phyloP scores from a whole-genome alignment of 202 grass and related monocot genomes.

The Panicum virgatum region DNA sequence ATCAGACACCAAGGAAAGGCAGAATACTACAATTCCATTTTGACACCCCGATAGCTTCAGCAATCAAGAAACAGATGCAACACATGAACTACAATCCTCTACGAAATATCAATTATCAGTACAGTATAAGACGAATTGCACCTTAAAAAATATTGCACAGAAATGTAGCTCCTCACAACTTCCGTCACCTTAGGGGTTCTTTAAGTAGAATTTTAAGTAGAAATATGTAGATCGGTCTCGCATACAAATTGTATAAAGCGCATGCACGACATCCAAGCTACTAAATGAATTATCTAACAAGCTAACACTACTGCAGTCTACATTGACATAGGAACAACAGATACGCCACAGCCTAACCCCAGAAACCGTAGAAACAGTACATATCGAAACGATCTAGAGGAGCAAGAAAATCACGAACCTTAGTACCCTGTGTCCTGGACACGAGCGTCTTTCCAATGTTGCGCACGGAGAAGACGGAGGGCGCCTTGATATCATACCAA shows the following conservation, averaged over 20 bases:
- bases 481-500: constrained; percentile 98
- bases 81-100: neutral
- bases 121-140: neutral
- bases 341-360: too few species aligned
- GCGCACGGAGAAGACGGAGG: constrained; percentile 60
- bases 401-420: constrained; percentile 38
- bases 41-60: neutral
- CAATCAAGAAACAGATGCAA: neutral
- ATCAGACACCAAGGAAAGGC: neutral
- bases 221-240: neutral
- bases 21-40: neutral
- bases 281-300: neutral
- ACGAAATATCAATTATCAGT: neutral
- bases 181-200: neutral
- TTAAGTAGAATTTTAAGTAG: too few species aligned
- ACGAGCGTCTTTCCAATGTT: constrained; percentile 90
- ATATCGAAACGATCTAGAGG: neutral
- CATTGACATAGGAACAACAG: too few species aligned
- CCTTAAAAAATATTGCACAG: too few species aligned
- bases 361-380: too few species aligned
- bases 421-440: constrained; percentile 98
- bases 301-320: neutral
- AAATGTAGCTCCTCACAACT: too few species aligned
- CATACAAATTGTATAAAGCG: neutral
- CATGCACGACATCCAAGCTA: neutral